These are phyloP conservation scores for Amylocystis lapponica DNA, from an alignment of 768 basidiomycete species.

Conservation along the genomic window DNA sequence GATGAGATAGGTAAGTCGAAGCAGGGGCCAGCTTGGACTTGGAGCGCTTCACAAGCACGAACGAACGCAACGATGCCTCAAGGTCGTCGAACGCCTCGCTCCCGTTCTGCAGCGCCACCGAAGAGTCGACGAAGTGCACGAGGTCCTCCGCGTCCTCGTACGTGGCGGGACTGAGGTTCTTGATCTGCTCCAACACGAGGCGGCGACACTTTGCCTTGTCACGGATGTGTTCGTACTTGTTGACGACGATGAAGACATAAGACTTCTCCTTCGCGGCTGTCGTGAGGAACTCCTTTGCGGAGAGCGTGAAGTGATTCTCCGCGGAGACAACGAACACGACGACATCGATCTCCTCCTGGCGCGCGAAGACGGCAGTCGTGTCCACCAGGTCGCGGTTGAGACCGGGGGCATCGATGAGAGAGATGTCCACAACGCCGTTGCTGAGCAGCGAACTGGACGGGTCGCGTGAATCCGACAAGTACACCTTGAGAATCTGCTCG, in stretches of 20 bases:
- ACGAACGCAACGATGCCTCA: constrained; percentile 85
- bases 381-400: constrained; percentile 93
- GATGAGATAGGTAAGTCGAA: constrained; percentile 82
- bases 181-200: constrained; percentile 89
- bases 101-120: constrained; percentile 57
- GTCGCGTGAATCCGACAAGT: constrained; percentile 75
- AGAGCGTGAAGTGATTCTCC: constrained; percentile 97
- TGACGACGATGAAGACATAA: constrained; percentile 96
- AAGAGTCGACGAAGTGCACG: constrained; percentile 97
- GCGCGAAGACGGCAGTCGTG: constrained; percentile 92
- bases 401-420: constrained; percentile 96
- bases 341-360: constrained; percentile 97
- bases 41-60: constrained; percentile 93
- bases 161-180: constrained; percentile 85
- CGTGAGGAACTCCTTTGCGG: constrained; percentile 89
- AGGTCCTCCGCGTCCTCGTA: constrained; percentile 88
- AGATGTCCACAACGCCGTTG: constrained; percentile 95
- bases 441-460: constrained; percentile 82
- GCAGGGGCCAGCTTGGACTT: constrained; percentile 95
- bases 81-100: constrained; percentile 80
- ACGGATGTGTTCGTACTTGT: constrained; percentile 93
- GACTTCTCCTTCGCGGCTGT: constrained; percentile 96
- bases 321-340: constrained; percentile 97
- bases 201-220: constrained; percentile 92
- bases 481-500: constrained; percentile 81